Base-by-base conservation (phyloP, 164 flowering plant species). In the Hamamelis virginiana region DNA sequence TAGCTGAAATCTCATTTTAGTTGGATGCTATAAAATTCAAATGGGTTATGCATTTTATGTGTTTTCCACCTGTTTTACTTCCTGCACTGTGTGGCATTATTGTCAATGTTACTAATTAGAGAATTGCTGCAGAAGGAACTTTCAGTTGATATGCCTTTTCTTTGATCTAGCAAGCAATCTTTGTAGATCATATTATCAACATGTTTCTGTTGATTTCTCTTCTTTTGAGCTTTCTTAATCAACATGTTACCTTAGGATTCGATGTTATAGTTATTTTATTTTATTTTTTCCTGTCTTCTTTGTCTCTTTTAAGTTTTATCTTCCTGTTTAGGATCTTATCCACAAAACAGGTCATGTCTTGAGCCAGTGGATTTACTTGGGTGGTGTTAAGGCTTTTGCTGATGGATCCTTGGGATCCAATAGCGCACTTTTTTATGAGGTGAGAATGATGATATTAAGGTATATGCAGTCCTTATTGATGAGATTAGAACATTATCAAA, bases 361-460 rank as follows among this genome's bases (percentile, higher is more conserved):
- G 43, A 91, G 97, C 73, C 77, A 86, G 38, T 83, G 94, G 96
- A 76, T 95, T 71, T 89, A 86, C 72, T 78, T 92, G 72, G 99
- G 97, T 76, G 99, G 99, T 60, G 91, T 90, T 4, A 95, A 95
- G 74, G 90, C 92, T 71, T 95, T 95, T 83, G 80, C 84, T 67
- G 99, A 95, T 85, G 99, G 99, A 33, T 95, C 99, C 16, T 74
- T 95, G 76, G 99, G 99, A 61, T 95, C 99, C 57, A 87, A 78
- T 61, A 92, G 97, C 82, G 97, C 99, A 60, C 87, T 92, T 9
- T 81, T 95, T 59, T 55, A 88, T 80, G 91, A 95, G 97, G 99
- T 95, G 63, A 81, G 79, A 61, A 63, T 4, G 21, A n/a, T 1
- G 9, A 44, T 53, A n/a, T 52, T 6, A 38, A 33, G 43, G n/a